Conservation (phyloP, 768 basidiomycete genomes). For the Pilatotrama ljubarskyi region DNA sequence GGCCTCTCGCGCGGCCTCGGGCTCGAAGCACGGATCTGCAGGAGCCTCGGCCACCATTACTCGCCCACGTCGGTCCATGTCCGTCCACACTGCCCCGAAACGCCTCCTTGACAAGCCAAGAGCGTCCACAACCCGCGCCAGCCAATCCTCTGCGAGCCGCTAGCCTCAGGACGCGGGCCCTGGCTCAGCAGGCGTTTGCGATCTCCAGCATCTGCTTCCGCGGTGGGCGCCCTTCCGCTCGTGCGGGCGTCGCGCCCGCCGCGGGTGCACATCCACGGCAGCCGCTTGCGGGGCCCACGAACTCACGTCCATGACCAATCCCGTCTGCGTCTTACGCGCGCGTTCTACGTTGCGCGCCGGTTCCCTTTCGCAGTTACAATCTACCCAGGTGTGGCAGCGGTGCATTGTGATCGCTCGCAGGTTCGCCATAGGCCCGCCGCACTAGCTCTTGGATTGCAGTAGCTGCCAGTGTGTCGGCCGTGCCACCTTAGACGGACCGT, state of each 20-base stretch:
- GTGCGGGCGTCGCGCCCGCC: conserved; percentile 5
- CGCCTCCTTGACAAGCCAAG: conserved; percentile 13
- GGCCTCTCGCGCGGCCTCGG: not conserved
- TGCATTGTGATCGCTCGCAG: no score
- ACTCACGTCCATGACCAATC: not conserved
- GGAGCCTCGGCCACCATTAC: not conserved
- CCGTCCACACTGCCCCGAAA: not conserved
- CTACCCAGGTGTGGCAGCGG: no score
- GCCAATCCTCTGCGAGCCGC: not conserved
- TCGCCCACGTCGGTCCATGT: not conserved
- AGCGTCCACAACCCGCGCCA: not conserved
- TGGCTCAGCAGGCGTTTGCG: not conserved
- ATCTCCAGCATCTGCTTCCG: conserved; percentile 2
- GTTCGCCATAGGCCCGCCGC: no score
- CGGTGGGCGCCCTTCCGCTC: not conserved
- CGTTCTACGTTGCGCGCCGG: no score
- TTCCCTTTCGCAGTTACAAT: no score
- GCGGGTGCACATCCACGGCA: not conserved
- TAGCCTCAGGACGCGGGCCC: not conserved
- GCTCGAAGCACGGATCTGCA: not conserved
- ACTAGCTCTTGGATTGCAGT: no score
- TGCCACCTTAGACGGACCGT: no score
- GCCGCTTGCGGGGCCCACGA: not conserved
- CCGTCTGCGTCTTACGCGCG: no score
- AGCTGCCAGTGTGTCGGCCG: no score